Base-by-base conservation (phyloP, 73 alveolate genomes). In the Breviolum minutum region DNA sequence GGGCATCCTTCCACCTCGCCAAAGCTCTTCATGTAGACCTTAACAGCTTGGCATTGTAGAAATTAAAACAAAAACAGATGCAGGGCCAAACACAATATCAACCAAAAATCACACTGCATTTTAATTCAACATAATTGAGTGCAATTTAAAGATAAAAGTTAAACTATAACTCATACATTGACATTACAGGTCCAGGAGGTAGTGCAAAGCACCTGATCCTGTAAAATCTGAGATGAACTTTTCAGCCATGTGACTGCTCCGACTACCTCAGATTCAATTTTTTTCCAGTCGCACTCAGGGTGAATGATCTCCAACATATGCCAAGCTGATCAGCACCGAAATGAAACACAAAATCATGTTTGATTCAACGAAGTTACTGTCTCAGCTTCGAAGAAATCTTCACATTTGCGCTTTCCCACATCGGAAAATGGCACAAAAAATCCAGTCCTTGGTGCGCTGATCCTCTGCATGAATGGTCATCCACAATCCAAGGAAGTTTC, bases 11-110 rank as follows among this genome's bases (percentile, higher is more conserved):
- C 30, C 11, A 40, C 92, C 74, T 16, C 63, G 16, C 88, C 64
- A 62, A 90, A 90, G 97, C 97, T 90, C 88, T 90, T 90, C 77
- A 77, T 24, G 77, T 90, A 90, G 69, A 90, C 97, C 97, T 90
- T 13, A 27, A 61, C 80, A 20, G 2, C 27, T 70, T n/a, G 29
- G 81, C 29, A 20, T 70, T 70, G 54, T 40, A 40, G 54, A 40
- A 40, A 40, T 40, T 3, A 40, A 40, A 40, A 40, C 54, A 40
- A 40, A 40, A 40, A 40, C 3, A 40, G 3, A 40, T 40, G 54
- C 54, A 40, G 54, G 54, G 54, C 54, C n/a, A n/a, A n/a, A n/a
- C n/a, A n/a, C n/a, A n/a, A n/a, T n/a, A n/a, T n/a, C n/a, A n/a
- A n/a, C n/a, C n/a, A 40, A 40, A 40, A 40, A 40, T 40, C 54